Evolutionary conservation across 768 basidiomycete genomes (phyloP), one percentile per base, ranked within the genome.

Genomic region (Rhodotorula diobovata): DNA sequence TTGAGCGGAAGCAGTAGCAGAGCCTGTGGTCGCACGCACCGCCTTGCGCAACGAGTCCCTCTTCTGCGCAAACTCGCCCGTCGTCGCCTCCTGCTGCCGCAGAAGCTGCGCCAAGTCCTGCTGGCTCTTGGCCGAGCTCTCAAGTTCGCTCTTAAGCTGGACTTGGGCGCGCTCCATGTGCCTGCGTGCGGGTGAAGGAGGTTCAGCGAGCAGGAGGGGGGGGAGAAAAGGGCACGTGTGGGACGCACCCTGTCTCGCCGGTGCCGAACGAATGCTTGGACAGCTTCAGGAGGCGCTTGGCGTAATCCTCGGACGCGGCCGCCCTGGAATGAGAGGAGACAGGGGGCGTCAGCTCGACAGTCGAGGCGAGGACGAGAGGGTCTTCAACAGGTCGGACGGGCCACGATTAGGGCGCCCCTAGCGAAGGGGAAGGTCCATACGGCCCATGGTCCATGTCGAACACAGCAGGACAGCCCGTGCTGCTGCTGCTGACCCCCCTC

Each of bases 221-320:
- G 3, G 1, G 35, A 41, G 25, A 30, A 10, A 8, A 34, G 15
- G 28, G 20, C 23, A 15, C 6, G 41, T 3, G 14, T 43, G 7
- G 53, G 23, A 50, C 18, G 85, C 89, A 93, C 93, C 93, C 95
- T 74, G 93, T 90, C 81, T 97, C 96, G 80, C 96, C 94, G 76
- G 85, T 86, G 53, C 94, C 95, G 50, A 96, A 81, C 15, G 85
- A 76, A 68, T 83, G 76, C 81, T 90, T 94, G 43, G 91, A 85
- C 34, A 99, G 83, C 79, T 90, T 91, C 32, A 85, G 82, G 23
- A 99, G 78, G 39, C 88, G 86, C 81, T 92, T 93, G 1, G 94
- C 89, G 78, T 97, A 98, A 48, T 98, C 95, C 77, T 97, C 93
- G 80, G 98, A 94, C 72, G 97, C 96, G 41, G 84, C 74, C 15